Base-by-base conservation (phyloP, 1,284 basidiomycete species). In the Ceratobasidium sp. region DNA sequence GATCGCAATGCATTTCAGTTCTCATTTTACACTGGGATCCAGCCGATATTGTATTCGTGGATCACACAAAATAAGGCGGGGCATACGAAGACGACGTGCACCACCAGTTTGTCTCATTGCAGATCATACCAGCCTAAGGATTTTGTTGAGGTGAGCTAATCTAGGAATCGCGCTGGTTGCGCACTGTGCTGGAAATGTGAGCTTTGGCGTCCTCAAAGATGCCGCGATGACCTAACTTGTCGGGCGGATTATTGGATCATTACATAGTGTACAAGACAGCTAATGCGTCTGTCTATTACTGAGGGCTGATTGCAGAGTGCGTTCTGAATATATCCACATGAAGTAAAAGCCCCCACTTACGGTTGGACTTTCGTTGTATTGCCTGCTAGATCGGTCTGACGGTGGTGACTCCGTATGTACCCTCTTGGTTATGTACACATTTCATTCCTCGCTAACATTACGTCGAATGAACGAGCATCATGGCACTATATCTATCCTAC, bases 21-120 rank as follows among this genome's bases (percentile, higher is more conserved):
- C 13, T 82, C 81, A 18, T 81, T 82, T 73, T 83, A 80, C 75
- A 80, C 80, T 28, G 81, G 77, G 0, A 62, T 82, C 35, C 81
- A 81, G 69, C 83, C 83, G 1, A 83, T 84, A 82, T 77, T 84
- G 1, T 84, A 84, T 73, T 79, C 81, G 0, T 84, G 83, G 83
- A 80, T 80, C 41, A 77, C 82, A 0, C 83, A 83, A 73, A 84
- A 84, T 71, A 83, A 83, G 16, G 82, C 82, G 26, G 84, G 84
- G 0, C 82, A 84, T 72, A 84, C 84, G 0, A 85, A 84, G 77
- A 84, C 83, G 75, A 78, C 79, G 0, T 81, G 80, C 59, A 84
- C 81, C 0, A 83, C 82, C 13, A 83, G 67, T 70, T 14, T 0
- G 64, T 44, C 26, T n/a, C n/a, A n/a, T n/a, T n/a, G n/a, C n/a